These are phyloP conservation scores for Austroboletus novae-zelandiae DNA, from an alignment of 1,284 basidiomycete genomes.

Conservation along the genomic window DNA sequence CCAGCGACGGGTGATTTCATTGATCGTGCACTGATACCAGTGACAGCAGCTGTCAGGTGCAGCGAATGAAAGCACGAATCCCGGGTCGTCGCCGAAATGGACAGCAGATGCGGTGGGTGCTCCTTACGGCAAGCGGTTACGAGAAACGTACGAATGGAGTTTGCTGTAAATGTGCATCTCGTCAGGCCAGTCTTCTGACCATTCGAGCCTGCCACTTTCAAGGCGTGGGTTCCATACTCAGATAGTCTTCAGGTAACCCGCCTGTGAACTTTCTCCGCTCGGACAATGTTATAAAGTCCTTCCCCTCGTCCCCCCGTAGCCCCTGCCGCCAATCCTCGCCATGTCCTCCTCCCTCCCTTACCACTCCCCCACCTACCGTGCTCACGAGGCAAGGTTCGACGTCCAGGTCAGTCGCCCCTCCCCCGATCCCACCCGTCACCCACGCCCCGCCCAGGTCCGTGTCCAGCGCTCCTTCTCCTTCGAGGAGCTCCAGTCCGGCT, in stretches of 20 bases:
- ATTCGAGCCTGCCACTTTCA: conserved; percentile 24
- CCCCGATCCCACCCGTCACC: background rate
- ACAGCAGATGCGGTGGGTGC: conserved; percentile 24
- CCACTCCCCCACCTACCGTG: background rate
- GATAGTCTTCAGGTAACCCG: conserved; percentile 22
- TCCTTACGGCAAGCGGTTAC: conserved; percentile 28
- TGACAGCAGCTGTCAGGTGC: conserved; percentile 1
- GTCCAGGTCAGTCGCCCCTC: conserved; percentile 19
- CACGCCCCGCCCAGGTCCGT: conserved; percentile 19
- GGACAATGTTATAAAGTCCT: conserved; percentile 35
- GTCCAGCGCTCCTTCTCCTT: conserved; percentile 34
- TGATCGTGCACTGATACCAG: conserved; percentile 21
- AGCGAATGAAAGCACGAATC: conserved; percentile 24
- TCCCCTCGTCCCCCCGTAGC: conserved; percentile 7
- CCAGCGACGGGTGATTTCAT: conserved; percentile 26
- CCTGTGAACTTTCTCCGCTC: conserved; percentile 14
- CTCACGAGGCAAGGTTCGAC: conserved; percentile 24
- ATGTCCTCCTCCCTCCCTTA: background rate
- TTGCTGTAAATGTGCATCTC: conserved; percentile 31
- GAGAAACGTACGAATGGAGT: conserved; percentile 27
- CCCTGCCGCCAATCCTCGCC: conserved; percentile 21
- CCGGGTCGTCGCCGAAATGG: conserved; percentile 26
- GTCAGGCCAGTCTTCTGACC: conserved; percentile 31
- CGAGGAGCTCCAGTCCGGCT: conserved; percentile 34
- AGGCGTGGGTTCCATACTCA: conserved; percentile 32